phyloP scores from a whole-genome alignment of 768 basidiomycete genomes.

The Trametes gibbosa region DNA sequence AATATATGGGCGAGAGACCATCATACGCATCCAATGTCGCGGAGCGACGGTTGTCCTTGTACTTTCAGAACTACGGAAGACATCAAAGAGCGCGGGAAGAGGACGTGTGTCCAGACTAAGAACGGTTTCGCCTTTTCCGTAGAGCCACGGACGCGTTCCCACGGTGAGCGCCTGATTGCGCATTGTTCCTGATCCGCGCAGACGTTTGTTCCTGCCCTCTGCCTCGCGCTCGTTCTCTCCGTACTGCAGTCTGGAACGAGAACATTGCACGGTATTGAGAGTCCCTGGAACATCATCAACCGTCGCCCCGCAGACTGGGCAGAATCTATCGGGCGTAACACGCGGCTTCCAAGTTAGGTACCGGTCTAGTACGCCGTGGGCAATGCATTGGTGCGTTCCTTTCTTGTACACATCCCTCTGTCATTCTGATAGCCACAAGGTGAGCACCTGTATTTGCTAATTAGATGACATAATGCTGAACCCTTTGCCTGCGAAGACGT shows the following conservation, averaged over 20 bases:
- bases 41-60: neutral
- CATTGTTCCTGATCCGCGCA: slow-evolving; percentile 8
- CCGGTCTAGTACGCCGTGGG: too few relatives aligned
- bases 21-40: neutral
- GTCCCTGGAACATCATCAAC: neutral
- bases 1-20: neutral
- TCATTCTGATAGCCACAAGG: too few relatives aligned
- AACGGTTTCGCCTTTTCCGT: slow-evolving; percentile 2
- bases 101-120: neutral
- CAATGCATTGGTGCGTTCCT: too few relatives aligned
- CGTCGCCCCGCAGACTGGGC: neutral
- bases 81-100: neutral
- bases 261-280: slow-evolving; percentile 3
- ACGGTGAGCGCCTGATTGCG: neutral
- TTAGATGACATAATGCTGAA: too few relatives aligned
- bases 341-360: too few relatives aligned
- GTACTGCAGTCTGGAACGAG: neutral
- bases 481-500: too few relatives aligned
- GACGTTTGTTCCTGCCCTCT: slow-evolving; percentile 3
- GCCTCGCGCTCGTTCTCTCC: neutral
- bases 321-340: too few relatives aligned
- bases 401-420: too few relatives aligned
- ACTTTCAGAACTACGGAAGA: neutral
- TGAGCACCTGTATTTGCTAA: too few relatives aligned
- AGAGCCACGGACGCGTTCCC: neutral